These are phyloP conservation scores for Gilbertella persicaria DNA, from an alignment of 371 early-diverging fungal genomes.

Conservation along the genomic window DNA sequence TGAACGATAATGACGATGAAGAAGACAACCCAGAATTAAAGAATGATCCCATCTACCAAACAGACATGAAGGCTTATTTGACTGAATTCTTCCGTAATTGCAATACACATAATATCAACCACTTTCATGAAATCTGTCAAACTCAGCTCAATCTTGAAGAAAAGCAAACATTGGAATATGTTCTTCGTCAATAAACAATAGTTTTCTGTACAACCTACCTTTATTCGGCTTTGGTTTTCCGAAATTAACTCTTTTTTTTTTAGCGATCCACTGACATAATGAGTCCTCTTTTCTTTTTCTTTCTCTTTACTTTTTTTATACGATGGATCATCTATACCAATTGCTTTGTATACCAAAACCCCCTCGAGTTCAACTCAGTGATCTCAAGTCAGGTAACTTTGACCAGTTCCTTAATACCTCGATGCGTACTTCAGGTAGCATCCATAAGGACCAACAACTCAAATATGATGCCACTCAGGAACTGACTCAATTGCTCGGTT, in stretches of 20 bases:
- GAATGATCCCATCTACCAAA: conserved; percentile 74
- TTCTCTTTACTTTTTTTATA: not conserved
- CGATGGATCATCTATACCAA: conserved; percentile 19
- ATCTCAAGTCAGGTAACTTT: conserved; percentile 19
- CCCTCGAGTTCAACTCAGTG: conserved; percentile 13
- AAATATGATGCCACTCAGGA: conserved; percentile 23
- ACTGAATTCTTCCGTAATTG: conserved; percentile 74
- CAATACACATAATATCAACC: conserved; percentile 57
- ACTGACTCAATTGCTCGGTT: conserved; percentile 20
- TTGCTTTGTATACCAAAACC: conserved; percentile 22
- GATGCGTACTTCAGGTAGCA: conserved; percentile 19
- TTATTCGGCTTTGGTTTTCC: no score
- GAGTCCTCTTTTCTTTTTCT: not conserved
- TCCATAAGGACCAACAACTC: conserved; percentile 20
- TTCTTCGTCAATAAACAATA: conserved; percentile 19
- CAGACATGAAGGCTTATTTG: conserved; percentile 68
- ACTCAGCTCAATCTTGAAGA: conserved; percentile 41
- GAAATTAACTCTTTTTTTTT: no score
- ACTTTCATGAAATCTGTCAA: conserved; percentile 53
- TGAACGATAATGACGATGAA: conserved; percentile 66
- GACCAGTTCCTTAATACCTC: conserved; percentile 28
- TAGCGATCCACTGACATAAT: no score
- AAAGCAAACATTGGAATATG: conserved; percentile 21
- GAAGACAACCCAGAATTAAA: conserved; percentile 74
- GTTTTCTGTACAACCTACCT: no score